Evolutionary conservation across 2,329 filamentous ascomycete species (phyloP), one percentile per base, ranked within the genome.

Genomic region (Microsporum ferrugineum): DNA sequence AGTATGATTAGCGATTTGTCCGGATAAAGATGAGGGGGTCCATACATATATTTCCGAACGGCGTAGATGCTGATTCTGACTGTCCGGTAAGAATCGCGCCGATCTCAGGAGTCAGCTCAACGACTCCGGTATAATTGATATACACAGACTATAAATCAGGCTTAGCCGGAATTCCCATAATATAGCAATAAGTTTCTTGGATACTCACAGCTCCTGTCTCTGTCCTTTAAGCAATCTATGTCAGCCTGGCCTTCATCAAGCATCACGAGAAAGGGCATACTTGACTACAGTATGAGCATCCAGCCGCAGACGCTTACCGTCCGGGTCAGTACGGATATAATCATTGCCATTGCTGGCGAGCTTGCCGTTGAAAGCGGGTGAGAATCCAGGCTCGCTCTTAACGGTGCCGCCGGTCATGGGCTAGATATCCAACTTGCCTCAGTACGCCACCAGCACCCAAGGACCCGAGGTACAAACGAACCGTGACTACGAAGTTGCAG

Each of bases 281-380:
- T 72, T 75, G 39, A 76, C 60, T 17, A 75, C 69, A 3, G 69
- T 68, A 63, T 75, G 73, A 5, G 75, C 75, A 65, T 77, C 67
- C 64, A 77, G 65, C 3, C 76, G 70, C 66, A 77, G 65, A 45
- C 71, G 70, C 61, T 72, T 70, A 5, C 71, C 71, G 61, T 74
- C 72, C 2, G 74, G 68, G 62, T 77, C 76, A 23, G 69, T 68
- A 56, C 71, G 73, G 63, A 78, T 76, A 63, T 76, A 77, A 61
- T 77, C 76, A 59, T 73, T 73, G 2, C 75, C 76, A 17, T 68
- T 65, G 10, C 74, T 73, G 23, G 70, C 67, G 55, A 75, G 69
- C 27, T 70, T 65, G 27, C 73, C 73, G 61, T 77, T 73, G 45
- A 77, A 57, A 7, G 69, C 65, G 2, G 72, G 72, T 2, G 68